phyloP scores from a whole-genome alignment of 2,329 filamentous ascomycete species.

The Thielaviopsis ethacetica region DNA sequence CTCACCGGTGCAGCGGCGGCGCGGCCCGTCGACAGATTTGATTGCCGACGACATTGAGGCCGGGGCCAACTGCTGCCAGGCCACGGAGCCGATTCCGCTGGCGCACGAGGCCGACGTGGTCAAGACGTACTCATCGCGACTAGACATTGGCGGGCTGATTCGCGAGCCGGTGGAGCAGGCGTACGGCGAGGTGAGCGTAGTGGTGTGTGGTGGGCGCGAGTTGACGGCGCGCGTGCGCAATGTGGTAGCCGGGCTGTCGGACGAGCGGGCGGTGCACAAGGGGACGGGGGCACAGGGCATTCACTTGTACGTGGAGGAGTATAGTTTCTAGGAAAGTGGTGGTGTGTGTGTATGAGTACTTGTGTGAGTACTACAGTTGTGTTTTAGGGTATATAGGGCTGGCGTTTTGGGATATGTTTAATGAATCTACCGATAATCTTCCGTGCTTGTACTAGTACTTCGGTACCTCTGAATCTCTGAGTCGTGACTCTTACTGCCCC shows the following conservation, averaged over 20 bases:
- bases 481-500: not conserved
- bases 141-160: slow-evolving; percentile 35
- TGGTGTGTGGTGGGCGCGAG: slow-evolving; percentile 41
- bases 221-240: slow-evolving; percentile 38
- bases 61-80: slow-evolving; percentile 8
- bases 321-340: slow-evolving; percentile 27
- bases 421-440: not conserved
- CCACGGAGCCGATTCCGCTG: slow-evolving; percentile 1
- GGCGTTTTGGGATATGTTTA: too few species aligned
- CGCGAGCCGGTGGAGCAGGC: slow-evolving; percentile 37
- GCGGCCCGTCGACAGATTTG: not conserved
- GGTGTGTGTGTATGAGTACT: too few species aligned
- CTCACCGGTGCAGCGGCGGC: not conserved
- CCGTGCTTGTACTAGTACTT: not conserved
- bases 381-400: too few species aligned
- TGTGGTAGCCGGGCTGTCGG: slow-evolving; percentile 36
- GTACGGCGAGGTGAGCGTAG: slow-evolving; percentile 43
- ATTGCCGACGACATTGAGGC: slow-evolving; percentile 8
- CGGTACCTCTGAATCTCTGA: not conserved
- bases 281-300: slow-evolving; percentile 48
- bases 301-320: slow-evolving; percentile 43
- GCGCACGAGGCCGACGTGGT: slow-evolving; percentile 19
- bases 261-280: slow-evolving; percentile 47
- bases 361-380: too few species aligned
- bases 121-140: slow-evolving; percentile 28